Evolutionary conservation across 129 eudicot species (phyloP).

Genomic region (Tagetes patula): DNA sequence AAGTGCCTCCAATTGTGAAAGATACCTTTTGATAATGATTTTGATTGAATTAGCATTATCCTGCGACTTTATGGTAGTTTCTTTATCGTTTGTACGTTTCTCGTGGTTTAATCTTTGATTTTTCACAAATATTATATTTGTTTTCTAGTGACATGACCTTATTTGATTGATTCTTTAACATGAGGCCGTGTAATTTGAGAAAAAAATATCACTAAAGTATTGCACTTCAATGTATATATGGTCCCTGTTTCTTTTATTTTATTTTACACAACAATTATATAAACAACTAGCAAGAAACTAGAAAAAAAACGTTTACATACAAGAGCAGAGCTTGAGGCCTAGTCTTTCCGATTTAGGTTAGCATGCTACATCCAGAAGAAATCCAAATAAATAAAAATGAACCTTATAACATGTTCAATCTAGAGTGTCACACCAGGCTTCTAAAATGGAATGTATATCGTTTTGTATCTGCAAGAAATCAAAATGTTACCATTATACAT

Average conservation of each 20-base stretch:
- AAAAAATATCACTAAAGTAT: background rate
- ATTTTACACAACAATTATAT: no score
- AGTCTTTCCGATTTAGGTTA: background rate
- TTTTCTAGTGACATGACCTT: background rate
- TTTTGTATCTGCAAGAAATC: no score
- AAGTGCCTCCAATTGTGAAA: constrained; percentile 28
- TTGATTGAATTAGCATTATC: constrained; percentile 29
- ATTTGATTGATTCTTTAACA: background rate
- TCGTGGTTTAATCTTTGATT: constrained; percentile 23
- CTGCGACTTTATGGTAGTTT: constrained; percentile 42
- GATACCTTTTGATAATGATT: constrained; percentile 38
- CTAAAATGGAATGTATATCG: no score
- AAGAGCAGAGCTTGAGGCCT: no score
- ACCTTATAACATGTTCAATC: background rate
- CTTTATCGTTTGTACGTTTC: constrained; percentile 33
- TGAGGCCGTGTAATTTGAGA: no score
- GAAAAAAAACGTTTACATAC: no score
- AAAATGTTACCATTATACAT: no score
- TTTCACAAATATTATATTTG: no score
- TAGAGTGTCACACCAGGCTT: no score
- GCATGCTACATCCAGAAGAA: background rate
- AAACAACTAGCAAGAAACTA: no score
- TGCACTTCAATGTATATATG: background rate
- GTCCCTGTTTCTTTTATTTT: no score
- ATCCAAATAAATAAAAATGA: background rate